phyloP scores from a whole-genome alignment of 345 rosid genomes.

The Triadica sebifera region DNA sequence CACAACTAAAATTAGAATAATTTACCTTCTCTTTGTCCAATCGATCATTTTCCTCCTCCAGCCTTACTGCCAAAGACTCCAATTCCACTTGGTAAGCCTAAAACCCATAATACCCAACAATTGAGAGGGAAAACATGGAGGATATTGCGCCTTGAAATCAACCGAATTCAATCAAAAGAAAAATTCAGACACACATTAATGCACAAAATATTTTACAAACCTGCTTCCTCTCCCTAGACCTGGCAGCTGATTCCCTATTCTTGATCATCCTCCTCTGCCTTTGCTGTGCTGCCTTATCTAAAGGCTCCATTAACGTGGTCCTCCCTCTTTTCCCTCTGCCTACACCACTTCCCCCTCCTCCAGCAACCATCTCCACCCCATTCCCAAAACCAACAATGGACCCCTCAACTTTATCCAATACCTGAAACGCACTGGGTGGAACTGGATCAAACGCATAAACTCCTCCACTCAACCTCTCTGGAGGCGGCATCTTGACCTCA shows the following conservation, averaged over 20 bases:
- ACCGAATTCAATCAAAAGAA: neutral
- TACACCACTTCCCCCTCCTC: slow-evolving; percentile 16
- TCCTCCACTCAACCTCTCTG: slow-evolving; percentile 50
- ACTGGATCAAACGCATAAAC: slow-evolving; percentile 49
- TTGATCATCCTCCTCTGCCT: slow-evolving; percentile 97
- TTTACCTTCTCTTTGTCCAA: slow-evolving; percentile 70
- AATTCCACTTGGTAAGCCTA: slow-evolving; percentile 91
- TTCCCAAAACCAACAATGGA: slow-evolving; percentile 51
- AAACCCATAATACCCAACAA: slow-evolving; percentile 4
- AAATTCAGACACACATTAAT: neutral
- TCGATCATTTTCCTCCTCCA: slow-evolving; percentile 74
- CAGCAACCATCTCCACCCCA: slow-evolving; percentile 33
- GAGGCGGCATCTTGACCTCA: slow-evolving; percentile 27
- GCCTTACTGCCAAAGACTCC: slow-evolving; percentile 64
- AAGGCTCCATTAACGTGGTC: slow-evolving; percentile 52
- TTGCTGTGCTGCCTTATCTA: slow-evolving; percentile 87
- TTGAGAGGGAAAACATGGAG: neutral
- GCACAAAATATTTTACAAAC: slow-evolving; percentile 14
- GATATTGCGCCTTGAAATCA: neutral
- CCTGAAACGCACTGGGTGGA: slow-evolving; percentile 44
- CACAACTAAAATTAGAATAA: neutral
- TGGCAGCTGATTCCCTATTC: slow-evolving; percentile 95
- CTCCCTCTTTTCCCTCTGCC: slow-evolving; percentile 78
- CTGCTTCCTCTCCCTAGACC: slow-evolving; percentile 96
- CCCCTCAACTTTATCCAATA: slow-evolving; percentile 56